A percentile compares a stretch with the other conserved stretches of the same genome.
phyloP scores from a whole-genome alignment of 768 basidiomycete genomes.

The Auricularia sp. region DNA sequence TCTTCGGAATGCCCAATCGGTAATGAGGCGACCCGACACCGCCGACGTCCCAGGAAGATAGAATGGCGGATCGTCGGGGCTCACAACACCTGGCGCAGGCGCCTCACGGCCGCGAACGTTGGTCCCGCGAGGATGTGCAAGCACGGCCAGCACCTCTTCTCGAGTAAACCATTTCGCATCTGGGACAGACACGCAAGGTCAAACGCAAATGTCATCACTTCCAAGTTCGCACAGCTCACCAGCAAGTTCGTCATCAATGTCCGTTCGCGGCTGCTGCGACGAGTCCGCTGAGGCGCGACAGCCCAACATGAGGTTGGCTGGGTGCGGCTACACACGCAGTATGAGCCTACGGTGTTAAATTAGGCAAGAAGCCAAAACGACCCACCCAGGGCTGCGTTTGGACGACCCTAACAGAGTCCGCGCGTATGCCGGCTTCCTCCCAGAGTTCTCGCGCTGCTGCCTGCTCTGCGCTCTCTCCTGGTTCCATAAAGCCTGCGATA shows the following conservation, averaged over 20 bases:
- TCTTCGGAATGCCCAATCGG: neutral
- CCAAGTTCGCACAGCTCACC: slow-evolving; percentile 34
- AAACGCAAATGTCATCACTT: neutral
- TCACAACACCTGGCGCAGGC: neutral
- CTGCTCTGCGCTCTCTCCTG: slow-evolving; percentile 89
- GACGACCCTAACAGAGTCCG: slow-evolving; percentile 75
- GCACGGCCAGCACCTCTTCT: slow-evolving; percentile 55
- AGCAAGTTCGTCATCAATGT: slow-evolving; percentile 93
- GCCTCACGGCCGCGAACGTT: slow-evolving; percentile 34
- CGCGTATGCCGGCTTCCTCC: slow-evolving; percentile 88
- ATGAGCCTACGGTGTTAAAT: no score
- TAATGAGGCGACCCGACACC: neutral
- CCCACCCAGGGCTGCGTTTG: slow-evolving; percentile 79
- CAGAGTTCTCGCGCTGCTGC: slow-evolving; percentile 86
- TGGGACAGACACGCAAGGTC: slow-evolving; percentile 17
- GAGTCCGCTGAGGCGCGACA: slow-evolving; percentile 74
- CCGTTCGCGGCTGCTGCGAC: slow-evolving; percentile 61
- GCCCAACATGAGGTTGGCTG: slow-evolving; percentile 83
- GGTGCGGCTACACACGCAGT: slow-evolving; percentile 56
- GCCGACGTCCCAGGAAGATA: neutral
- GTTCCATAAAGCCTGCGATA: slow-evolving; percentile 88
- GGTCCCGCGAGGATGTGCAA: slow-evolving; percentile 45
- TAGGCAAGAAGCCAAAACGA: neutral
- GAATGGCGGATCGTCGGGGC: neutral
- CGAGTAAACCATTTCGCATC: slow-evolving; percentile 87